Base-by-base conservation (phyloP, 2,329 filamentous ascomycete genomes). In the Monilinia aucupariae region DNA sequence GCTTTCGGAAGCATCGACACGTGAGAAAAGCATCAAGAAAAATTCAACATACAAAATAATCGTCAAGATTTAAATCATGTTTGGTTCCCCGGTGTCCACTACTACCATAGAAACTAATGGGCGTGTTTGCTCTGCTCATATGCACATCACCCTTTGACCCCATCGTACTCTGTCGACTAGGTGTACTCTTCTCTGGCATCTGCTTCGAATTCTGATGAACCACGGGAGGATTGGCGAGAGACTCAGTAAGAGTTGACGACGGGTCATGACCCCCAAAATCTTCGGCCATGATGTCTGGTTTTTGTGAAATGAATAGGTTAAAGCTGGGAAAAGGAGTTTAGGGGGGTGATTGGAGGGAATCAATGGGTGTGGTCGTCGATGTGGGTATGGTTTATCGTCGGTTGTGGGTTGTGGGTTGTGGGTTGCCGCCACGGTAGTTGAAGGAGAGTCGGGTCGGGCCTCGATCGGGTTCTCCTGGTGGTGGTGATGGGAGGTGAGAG, bases 41-140 rank as follows among this genome's bases (percentile, higher is more conserved):
- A 4, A 3, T 9, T 32, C 49, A 43, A 66, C 68, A 20, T 68
- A 73, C 71, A 52, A 73, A 72, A 51, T 73, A 73, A 34, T 69
- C 68, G 55, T 66, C 64, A 30, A 70, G 34, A 13, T 68, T 67
- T 27, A 67, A 48, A 45, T 39, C 47, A 61, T 62, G 63, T 37
- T 30, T 62, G 22, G 51, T 63, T 15, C 17, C 43, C 7, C 54
- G 50, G 13, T 65, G 25, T 5, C 54, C 45, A 13, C 41, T 20
- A n/a, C 17, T 47, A 4, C 47, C 43, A 25, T 25, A 32, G 52
- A 62, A 63, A 51, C 54, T 59, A 59, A n/a, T 59, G 3, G 61
- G 61, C n/a, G 61, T 63, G 4, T 45, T 41, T 22, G 61, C 41
- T 30, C 61, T 47, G 45, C 54, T 63, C 15, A 32, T 37, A 37